These are phyloP conservation scores for Auricularia auricula-judae DNA, from an alignment of 768 basidiomycete genomes.

Conservation along the genomic window DNA sequence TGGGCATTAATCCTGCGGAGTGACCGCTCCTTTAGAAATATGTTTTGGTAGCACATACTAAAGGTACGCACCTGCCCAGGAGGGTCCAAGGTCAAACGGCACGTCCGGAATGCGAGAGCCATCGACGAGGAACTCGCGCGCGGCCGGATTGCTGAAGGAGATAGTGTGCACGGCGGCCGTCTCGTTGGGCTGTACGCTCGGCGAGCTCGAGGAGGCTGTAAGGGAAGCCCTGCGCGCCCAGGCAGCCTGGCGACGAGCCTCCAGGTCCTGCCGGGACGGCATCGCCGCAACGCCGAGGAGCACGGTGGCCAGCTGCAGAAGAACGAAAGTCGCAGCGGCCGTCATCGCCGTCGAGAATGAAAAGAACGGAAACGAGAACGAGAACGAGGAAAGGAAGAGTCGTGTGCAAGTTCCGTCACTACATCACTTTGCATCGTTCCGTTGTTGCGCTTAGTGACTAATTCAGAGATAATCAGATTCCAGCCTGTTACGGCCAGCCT, in stretches of 20 bases:
- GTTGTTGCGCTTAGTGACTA: no score
- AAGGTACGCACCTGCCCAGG: conserved; percentile 11
- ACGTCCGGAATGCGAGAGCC: conserved; percentile 33
- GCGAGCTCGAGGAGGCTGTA: no score
- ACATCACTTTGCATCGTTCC: no score
- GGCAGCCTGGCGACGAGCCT: background rate
- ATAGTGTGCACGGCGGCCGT: conserved; percentile 1
- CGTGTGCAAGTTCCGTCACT: no score
- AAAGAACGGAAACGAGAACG: background rate
- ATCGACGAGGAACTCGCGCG: conserved; percentile 30
- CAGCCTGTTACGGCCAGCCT: no score
- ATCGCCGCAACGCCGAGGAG: background rate
- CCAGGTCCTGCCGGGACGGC: background rate
- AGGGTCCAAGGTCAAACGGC: conserved; percentile 25
- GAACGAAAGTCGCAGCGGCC: background rate
- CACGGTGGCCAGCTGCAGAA: background rate
- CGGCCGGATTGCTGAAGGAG: conserved; percentile 17
- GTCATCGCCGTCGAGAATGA: background rate
- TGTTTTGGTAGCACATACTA: no score
- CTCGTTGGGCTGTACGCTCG: no score
- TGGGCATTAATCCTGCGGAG: conserved; percentile 16
- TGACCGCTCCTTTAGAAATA: no score
- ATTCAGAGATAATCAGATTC: no score
- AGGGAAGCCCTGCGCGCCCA: background rate
- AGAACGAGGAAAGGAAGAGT: background rate